phyloP scores from a whole-genome alignment of 352 stramenopile species.

The Phytophthora ohioensis region DNA sequence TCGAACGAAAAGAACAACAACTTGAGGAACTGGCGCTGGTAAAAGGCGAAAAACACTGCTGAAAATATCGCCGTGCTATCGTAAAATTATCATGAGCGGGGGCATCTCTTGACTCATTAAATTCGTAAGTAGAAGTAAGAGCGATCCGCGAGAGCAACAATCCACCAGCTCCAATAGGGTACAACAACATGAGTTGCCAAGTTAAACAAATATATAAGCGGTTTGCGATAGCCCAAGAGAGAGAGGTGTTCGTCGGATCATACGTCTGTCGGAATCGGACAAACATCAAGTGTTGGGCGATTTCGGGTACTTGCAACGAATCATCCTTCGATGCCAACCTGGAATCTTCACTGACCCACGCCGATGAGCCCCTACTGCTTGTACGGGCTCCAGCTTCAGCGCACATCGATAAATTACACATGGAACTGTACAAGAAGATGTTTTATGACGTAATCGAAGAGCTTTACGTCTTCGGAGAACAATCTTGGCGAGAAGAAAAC shows the following conservation, averaged over 20 bases:
- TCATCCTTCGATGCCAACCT: constrained; percentile 13
- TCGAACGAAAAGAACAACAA: constrained; percentile 50
- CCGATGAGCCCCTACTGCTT: neutral
- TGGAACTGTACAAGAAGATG: constrained; percentile 18
- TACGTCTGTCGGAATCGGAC: constrained; percentile 17
- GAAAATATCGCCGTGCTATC: no score
- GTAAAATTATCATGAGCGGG: no score
- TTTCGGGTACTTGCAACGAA: constrained; percentile 13
- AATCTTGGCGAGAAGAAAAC: constrained; percentile 36
- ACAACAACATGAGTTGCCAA: neutral
- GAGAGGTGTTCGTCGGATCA: constrained; percentile 9
- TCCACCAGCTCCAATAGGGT: constrained; percentile 6
- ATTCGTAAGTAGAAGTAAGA: neutral
- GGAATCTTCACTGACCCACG: neutral
- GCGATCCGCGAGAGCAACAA: constrained; percentile 5
- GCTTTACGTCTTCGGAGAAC: constrained; percentile 31
- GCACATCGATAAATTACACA: constrained; percentile 40
- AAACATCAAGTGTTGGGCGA: constrained; percentile 37
- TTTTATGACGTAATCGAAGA: constrained; percentile 14
- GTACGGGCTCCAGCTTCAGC: constrained; percentile 22
- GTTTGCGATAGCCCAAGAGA: neutral
- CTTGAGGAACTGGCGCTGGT: constrained; percentile 46
- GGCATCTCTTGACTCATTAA: neutral
- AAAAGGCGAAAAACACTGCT: constrained; percentile 20
- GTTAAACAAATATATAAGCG: neutral